Conservation (phyloP, 352 stramenopile genomes). For the Albugo laibachii region DNA sequence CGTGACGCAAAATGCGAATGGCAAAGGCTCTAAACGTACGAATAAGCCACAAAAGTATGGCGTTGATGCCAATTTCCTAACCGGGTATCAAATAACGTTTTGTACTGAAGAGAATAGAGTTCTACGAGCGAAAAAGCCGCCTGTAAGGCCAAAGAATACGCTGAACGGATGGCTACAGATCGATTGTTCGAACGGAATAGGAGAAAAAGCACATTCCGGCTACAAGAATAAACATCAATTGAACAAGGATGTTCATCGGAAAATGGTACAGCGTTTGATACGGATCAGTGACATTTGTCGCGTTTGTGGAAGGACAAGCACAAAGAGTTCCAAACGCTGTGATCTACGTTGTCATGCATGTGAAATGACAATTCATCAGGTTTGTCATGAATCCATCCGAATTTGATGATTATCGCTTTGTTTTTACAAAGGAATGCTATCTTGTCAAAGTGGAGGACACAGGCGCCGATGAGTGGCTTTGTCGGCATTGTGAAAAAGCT, state of each 20-base stretch:
- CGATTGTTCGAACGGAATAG: neutral
- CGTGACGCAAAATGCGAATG: no score
- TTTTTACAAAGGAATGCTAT: conserved; percentile 22
- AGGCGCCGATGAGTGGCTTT: conserved; percentile 25
- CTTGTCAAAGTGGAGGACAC: conserved; percentile 16
- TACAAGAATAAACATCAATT: conserved; percentile 5
- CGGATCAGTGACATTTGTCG: conserved; percentile 43
- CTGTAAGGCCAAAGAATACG: neutral
- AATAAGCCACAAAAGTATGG: no score
- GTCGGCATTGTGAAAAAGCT: conserved; percentile 29
- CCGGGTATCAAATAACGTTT: no score
- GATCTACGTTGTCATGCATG: conserved; percentile 38
- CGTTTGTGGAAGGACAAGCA: conserved; percentile 32
- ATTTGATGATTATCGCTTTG: neutral
- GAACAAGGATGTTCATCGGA: conserved; percentile 9
- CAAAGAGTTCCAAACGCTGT: conserved; percentile 24
- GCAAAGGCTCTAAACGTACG: no score
- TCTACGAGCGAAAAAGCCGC: neutral
- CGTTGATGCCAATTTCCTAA: no score
- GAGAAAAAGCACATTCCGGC: neutral
- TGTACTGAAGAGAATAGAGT: no score
- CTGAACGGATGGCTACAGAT: neutral
- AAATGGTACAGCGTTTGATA: conserved; percentile 52
- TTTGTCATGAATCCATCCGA: neutral
- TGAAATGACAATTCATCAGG: conserved; percentile 52